Percentiles rank a stretch among this genome's conserved stretches.
Conservation (phyloP, 177 flowering plant genomes). For the Vitis hybrid region DNA sequence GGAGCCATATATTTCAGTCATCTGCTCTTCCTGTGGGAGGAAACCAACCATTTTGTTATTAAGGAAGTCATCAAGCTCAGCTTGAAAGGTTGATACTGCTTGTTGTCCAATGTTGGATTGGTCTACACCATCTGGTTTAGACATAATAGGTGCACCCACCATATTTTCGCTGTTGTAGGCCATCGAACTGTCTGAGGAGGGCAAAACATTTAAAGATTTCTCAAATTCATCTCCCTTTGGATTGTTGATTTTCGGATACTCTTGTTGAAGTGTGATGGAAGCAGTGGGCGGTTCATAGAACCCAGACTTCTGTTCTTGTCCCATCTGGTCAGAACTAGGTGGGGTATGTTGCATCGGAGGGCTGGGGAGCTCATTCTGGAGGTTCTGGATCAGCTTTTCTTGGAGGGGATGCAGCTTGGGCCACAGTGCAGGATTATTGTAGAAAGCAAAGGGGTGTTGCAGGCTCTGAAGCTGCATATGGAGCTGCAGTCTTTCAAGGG, state of each 20-base stretch:
- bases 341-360: slow-evolving; percentile 12
- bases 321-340: slow-evolving; percentile 12
- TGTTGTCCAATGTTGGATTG: slow-evolving; percentile 13
- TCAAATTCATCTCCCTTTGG: slow-evolving; percentile 16
- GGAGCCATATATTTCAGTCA: slow-evolving; percentile 32
- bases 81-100: slow-evolving; percentile 32
- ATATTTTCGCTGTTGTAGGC: slow-evolving; percentile 5
- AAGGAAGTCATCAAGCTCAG: slow-evolving; percentile 46
- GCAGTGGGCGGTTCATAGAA: slow-evolving; percentile 17
- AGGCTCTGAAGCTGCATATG: slow-evolving; percentile 84
- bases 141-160: slow-evolving; percentile 3
- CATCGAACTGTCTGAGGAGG: slow-evolving; percentile 15
- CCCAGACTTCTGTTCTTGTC: slow-evolving; percentile 5
- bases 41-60: slow-evolving; percentile 19
- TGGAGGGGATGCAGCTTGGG: slow-evolving; percentile 66
- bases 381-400: slow-evolving; percentile 42
- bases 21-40: slow-evolving; percentile 24
- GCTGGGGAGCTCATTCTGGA: slow-evolving; percentile 18
- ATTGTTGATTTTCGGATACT: neutral
- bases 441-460: slow-evolving; percentile 56
- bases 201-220: slow-evolving; percentile 23
- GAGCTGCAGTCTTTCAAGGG: slow-evolving; percentile 87
- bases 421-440: slow-evolving; percentile 67
- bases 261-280: slow-evolving; percentile 7
- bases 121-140: slow-evolving; percentile 10